Evolutionary conservation across 768 basidiomycete species (phyloP).

Genomic region (Russula lepida): DNA sequence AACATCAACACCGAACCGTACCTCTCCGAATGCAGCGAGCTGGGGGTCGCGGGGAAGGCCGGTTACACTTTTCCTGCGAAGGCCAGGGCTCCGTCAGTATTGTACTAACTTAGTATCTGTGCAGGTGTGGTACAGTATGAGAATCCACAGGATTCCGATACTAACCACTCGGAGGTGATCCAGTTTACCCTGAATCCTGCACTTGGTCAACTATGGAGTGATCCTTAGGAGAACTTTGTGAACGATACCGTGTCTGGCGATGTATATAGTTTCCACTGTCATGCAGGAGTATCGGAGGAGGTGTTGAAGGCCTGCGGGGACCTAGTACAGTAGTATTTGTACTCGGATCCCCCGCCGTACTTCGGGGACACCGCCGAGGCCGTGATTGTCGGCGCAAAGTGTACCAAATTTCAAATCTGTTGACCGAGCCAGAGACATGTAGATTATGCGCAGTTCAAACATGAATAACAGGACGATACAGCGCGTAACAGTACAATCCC

Average conservation of each 20-base stretch:
- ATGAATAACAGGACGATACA: slow-evolving; percentile 18
- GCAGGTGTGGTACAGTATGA: not conserved
- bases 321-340: too few relatives aligned
- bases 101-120: not conserved
- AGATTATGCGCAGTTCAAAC: slow-evolving; percentile 20
- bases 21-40: slow-evolving; percentile 64
- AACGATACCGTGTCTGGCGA: slow-evolving; percentile 54
- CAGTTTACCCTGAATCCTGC: slow-evolving; percentile 72
- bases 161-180: slow-evolving; percentile 57
- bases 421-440: slow-evolving; percentile 4
- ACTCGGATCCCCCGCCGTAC: not conserved
- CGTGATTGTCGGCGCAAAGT: not conserved
- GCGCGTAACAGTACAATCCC: slow-evolving; percentile 19
- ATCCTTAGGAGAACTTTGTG: not conserved
- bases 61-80: slow-evolving; percentile 50
- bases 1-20: slow-evolving; percentile 22
- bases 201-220: slow-evolving; percentile 4
- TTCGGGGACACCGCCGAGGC: not conserved
- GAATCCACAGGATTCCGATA: not conserved
- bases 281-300: not conserved
- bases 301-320: not conserved
- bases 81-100: not conserved
- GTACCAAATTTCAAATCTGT: not conserved
- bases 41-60: slow-evolving; percentile 69
- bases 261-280: slow-evolving; percentile 58